Conservation (phyloP, 2,329 filamentous ascomycete genomes). For the Anthostomella pinea region DNA sequence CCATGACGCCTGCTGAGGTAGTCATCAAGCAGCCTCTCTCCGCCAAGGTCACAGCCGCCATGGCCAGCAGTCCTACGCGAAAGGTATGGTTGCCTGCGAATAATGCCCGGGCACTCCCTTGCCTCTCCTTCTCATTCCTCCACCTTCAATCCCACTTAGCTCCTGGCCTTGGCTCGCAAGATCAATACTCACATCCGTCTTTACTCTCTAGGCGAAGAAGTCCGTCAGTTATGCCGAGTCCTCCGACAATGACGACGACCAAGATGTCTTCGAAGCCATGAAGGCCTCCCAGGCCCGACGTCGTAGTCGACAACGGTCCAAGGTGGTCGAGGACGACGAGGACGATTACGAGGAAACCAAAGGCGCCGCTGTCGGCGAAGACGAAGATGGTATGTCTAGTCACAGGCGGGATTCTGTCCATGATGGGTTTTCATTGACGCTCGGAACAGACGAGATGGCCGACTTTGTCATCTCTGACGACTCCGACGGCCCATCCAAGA, state of each 20-base stretch:
- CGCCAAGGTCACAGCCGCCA: constrained; percentile 37
- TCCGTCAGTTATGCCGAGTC: constrained; percentile 80
- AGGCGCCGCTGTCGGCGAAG: constrained; percentile 56
- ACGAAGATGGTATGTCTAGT: constrained; percentile 55
- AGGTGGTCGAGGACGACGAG: constrained; percentile 65
- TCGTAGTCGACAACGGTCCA: constrained; percentile 50
- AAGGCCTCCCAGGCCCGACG: constrained; percentile 38
- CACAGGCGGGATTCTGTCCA: neutral
- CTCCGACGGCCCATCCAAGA: constrained; percentile 71
- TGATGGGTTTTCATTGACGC: neutral
- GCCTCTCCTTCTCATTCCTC: neutral
- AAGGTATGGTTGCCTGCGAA: constrained; percentile 71
- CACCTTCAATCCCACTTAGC: neutral
- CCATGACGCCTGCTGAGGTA: constrained; percentile 41
- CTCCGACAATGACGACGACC: constrained; percentile 75
- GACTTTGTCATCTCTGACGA: constrained; percentile 89
- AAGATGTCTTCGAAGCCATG: constrained; percentile 60
- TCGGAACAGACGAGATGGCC: constrained; percentile 62
- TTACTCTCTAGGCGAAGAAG: constrained; percentile 46
- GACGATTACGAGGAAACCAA: constrained; percentile 64
- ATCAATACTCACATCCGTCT: neutral
- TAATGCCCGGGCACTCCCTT: too few relatives aligned
- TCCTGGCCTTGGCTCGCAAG: neutral
- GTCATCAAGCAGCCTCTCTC: constrained; percentile 39
- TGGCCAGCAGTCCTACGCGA: constrained; percentile 71